Evolutionary conservation across 2,329 filamentous ascomycete species (phyloP).

Genomic region (Drechslerella stenobrocha): DNA sequence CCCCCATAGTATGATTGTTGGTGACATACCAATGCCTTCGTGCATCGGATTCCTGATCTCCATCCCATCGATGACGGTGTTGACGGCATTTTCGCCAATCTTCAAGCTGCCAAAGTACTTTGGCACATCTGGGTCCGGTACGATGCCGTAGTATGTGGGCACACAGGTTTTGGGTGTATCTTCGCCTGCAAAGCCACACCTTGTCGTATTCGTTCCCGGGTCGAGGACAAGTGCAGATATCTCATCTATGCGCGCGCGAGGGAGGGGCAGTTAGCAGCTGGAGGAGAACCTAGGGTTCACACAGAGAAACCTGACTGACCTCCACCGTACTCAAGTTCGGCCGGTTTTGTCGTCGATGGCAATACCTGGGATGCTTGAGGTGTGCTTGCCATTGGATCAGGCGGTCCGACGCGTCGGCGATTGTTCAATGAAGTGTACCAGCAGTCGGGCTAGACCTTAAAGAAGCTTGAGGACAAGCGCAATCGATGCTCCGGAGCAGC

Average conservation of each 20-base stretch:
- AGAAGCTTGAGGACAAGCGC: background rate
- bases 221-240: slow-evolving; percentile 96
- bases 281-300: background rate
- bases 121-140: slow-evolving; percentile 57
- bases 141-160: slow-evolving; percentile 79
- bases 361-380: slow-evolving; percentile 37
- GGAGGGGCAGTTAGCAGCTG: slow-evolving; percentile 2
- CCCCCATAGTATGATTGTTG: background rate
- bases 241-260: slow-evolving; percentile 68
- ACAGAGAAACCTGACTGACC: slow-evolving; percentile 9
- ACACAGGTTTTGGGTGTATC: slow-evolving; percentile 93
- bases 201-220: slow-evolving; percentile 84
- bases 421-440: background rate
- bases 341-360: slow-evolving; percentile 42
- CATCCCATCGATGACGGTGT: slow-evolving; percentile 72
- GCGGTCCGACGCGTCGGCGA: slow-evolving; percentile 34
- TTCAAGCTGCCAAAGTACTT: slow-evolving; percentile 60
- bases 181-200: slow-evolving; percentile 96
- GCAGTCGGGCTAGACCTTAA: background rate
- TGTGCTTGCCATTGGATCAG: slow-evolving; percentile 46
- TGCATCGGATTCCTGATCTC: slow-evolving; percentile 92
- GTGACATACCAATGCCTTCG: slow-evolving; percentile 52
- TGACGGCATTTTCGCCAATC: slow-evolving; percentile 89
- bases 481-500: slow-evolving; percentile 13
- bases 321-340: slow-evolving; percentile 47